Evolutionary conservation across 169 alveolate genomes (phyloP).

Genomic region (Eimeria brunetti): DNA sequence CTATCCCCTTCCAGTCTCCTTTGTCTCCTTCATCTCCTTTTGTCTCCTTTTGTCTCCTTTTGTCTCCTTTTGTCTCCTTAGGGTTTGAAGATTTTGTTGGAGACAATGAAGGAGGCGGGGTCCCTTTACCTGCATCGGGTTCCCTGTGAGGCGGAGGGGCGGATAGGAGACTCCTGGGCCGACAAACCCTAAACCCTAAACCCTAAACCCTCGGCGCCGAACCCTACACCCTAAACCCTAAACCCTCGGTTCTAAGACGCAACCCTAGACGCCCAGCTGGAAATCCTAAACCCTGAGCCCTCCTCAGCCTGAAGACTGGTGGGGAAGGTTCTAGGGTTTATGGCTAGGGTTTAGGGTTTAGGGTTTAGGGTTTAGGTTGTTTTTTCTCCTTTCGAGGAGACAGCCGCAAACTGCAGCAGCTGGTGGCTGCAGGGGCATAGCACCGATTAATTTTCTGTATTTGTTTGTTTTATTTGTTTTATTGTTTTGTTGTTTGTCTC

Average conservation of each 20-base stretch:
- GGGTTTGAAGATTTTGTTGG: conserved; percentile 86
- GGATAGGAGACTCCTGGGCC: conserved; percentile 91
- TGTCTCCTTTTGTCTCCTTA: background rate
- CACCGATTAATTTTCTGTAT: no score
- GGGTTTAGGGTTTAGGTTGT: background rate
- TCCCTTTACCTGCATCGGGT: conserved; percentile 87
- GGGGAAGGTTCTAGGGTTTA: background rate
- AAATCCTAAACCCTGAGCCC: background rate
- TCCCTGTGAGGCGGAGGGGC: conserved; percentile 91
- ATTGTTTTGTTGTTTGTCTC: background rate
- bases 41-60: background rate
- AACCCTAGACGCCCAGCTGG: background rate
- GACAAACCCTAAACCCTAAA: conserved; percentile 83
- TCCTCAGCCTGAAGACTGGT: background rate
- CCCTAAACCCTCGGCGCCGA: background rate
- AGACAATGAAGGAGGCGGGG: conserved; percentile 90
- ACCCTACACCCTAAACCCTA: background rate
- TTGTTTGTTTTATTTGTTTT: no score
- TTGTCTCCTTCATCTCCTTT: background rate
- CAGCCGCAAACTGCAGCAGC: background rate
- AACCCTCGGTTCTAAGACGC: no score
- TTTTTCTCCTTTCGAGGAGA: background rate
- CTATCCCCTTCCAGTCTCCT: no score
- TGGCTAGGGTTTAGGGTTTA: background rate
- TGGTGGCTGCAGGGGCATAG: background rate